Evolutionary conservation across 2,329 filamentous ascomycete species (phyloP).

Genomic region (Exophiala phaeomuriformis): DNA sequence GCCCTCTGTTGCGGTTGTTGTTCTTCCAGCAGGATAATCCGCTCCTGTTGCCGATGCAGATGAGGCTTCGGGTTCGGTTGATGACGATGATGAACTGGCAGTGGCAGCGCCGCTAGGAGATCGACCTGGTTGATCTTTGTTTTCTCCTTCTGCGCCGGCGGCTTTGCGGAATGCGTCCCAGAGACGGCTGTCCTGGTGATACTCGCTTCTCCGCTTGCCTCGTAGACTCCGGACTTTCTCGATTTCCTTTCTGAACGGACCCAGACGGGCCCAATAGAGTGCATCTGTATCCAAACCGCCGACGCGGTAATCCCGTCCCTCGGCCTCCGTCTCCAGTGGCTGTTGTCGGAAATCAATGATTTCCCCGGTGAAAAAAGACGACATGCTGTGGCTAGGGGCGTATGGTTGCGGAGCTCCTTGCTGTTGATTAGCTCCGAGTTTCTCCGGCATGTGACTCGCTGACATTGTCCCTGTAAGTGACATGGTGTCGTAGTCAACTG

Average conservation of each 20-base stretch:
- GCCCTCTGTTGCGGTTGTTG: no score
- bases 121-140: slow-evolving; percentile 24
- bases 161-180: slow-evolving; percentile 21
- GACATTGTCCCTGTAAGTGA: slow-evolving; percentile 62
- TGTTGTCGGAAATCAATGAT: slow-evolving; percentile 56
- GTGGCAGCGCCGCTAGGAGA: neutral
- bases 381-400: slow-evolving; percentile 44
- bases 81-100: neutral
- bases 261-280: slow-evolving; percentile 44
- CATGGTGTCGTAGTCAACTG: slow-evolving; percentile 54
- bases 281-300: slow-evolving; percentile 42
- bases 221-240: slow-evolving; percentile 30
- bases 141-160: slow-evolving; percentile 11
- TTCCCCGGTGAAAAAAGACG: slow-evolving; percentile 61
- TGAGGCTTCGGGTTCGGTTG: slow-evolving; percentile 38
- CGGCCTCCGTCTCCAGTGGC: slow-evolving; percentile 43
- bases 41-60: no score
- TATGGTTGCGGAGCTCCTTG: slow-evolving; percentile 11
- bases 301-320: slow-evolving; percentile 30
- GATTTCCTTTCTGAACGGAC: slow-evolving; percentile 41
- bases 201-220: slow-evolving; percentile 15
- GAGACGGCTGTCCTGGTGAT: slow-evolving; percentile 16
- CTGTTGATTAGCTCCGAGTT: slow-evolving; percentile 9
- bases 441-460: slow-evolving; percentile 57
- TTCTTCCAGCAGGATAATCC: no score